These are phyloP conservation scores for Chaetomidium leptoderma DNA, from an alignment of 495 filamentous ascomycete genomes.

Conservation along the genomic window DNA sequence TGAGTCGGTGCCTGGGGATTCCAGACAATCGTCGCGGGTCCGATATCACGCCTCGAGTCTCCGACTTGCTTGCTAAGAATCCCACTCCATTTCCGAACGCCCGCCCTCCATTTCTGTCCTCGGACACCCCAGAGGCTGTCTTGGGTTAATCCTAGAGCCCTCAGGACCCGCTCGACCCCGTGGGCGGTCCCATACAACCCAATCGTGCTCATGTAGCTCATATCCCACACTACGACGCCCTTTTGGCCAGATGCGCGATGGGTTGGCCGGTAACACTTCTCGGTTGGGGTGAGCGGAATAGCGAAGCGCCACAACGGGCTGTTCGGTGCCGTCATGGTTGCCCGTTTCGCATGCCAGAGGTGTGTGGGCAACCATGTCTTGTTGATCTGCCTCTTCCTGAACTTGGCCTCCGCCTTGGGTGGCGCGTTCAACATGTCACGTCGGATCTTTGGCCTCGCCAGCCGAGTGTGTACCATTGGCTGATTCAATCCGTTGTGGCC, in stretches of 20 bases:
- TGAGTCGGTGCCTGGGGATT: conserved; percentile 28
- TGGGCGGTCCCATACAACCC: conserved; percentile 63
- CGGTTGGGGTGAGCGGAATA: conserved; percentile 73
- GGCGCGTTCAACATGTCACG: conserved; percentile 66
- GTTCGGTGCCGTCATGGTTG: conserved; percentile 73
- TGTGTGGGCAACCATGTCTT: conserved; percentile 97
- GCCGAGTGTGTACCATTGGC: conserved; percentile 37
- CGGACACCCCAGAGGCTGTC: conserved; percentile 56
- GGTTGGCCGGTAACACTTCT: conserved; percentile 83
- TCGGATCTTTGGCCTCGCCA: conserved; percentile 61
- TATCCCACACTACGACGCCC: conserved; percentile 78
- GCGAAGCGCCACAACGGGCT: conserved; percentile 86
- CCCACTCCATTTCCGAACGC: conserved; percentile 63
- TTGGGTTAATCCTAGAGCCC: conserved; percentile 56
- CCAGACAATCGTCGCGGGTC: conserved; percentile 77
- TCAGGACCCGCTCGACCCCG: conserved; percentile 61
- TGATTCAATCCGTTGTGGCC: not conserved
- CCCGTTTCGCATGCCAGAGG: conserved; percentile 87
- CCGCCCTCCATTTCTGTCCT: conserved; percentile 69
- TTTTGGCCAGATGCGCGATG: conserved; percentile 67
- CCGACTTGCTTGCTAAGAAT: conserved; percentile 60
- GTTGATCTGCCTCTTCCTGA: conserved; percentile 75
- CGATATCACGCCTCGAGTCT: conserved; percentile 55
- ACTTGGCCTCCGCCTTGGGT: conserved; percentile 62
- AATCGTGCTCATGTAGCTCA: conserved; percentile 89